Conservation (phyloP, 2,329 filamentous ascomycete species). For the Colletotrichum sp. region DNA sequence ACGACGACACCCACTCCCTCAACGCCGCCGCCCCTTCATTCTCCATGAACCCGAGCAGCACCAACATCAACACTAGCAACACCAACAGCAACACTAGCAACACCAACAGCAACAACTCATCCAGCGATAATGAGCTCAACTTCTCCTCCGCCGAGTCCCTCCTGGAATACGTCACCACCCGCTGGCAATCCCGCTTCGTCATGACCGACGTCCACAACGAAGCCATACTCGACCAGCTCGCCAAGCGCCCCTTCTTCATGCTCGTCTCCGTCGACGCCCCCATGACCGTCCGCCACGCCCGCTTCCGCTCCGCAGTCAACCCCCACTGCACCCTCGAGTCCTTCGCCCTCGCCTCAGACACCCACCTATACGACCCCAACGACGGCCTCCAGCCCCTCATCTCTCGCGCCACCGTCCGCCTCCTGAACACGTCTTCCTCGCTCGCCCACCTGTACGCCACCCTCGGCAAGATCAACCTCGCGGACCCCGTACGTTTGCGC, state of each 20-base stretch:
- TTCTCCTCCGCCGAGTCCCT: constrained; percentile 72
- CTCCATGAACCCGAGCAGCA: constrained; percentile 25
- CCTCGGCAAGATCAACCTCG: constrained; percentile 75
- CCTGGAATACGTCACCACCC: constrained; percentile 82
- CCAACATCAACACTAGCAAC: background rate
- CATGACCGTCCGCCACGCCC: constrained; percentile 80
- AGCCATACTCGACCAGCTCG: constrained; percentile 72
- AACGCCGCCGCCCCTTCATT: constrained; percentile 51
- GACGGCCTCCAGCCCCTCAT: constrained; percentile 77
- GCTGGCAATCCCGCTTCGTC: constrained; percentile 85
- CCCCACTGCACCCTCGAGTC: constrained; percentile 49
- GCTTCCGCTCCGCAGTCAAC: constrained; percentile 63
- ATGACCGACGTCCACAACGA: constrained; percentile 83
- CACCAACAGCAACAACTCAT: constrained; percentile 53
- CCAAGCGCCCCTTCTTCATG: constrained; percentile 88
- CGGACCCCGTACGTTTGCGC: constrained; percentile 78
- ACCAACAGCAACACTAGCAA: constrained; percentile 54
- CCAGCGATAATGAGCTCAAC: constrained; percentile 27
- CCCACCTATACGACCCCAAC: constrained; percentile 72
- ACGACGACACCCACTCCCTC: constrained; percentile 1
- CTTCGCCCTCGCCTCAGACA: constrained; percentile 67
- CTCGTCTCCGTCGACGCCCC: constrained; percentile 92
- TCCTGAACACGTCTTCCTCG: constrained; percentile 83
- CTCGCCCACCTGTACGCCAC: constrained; percentile 74
- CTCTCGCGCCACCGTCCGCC: constrained; percentile 79